These are phyloP conservation scores for Neurospora sp. DNA, from an alignment of 495 filamentous ascomycete genomes.

Conservation along the genomic window DNA sequence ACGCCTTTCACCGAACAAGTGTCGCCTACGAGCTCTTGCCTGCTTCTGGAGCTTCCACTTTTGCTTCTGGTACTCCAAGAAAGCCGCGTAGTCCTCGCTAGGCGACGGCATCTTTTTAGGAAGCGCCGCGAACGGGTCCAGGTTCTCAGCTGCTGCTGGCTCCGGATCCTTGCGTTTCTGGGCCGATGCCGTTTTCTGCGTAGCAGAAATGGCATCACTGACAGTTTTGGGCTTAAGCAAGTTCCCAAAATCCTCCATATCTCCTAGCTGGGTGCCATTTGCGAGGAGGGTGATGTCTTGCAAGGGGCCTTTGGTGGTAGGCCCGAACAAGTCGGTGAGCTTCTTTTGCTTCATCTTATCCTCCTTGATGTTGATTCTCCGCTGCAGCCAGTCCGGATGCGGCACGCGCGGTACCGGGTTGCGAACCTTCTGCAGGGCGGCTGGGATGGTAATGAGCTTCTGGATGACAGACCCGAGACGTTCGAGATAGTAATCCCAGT, in stretches of 20 bases:
- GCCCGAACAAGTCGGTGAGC: slow-evolving; percentile 82
- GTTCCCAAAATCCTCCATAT: slow-evolving; percentile 80
- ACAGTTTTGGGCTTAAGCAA: slow-evolving; percentile 61
- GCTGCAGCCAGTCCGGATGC: slow-evolving; percentile 94
- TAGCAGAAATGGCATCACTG: slow-evolving; percentile 42
- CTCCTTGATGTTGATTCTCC: slow-evolving; percentile 86
- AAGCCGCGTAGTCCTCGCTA: slow-evolving; percentile 77
- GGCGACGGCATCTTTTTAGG: slow-evolving; percentile 80
- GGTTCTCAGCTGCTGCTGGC: slow-evolving; percentile 42
- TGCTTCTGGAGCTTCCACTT: slow-evolving; percentile 99
- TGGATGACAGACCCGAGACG: slow-evolving; percentile 93
- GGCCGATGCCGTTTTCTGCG: slow-evolving; percentile 31
- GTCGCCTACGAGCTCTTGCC: slow-evolving; percentile 73
- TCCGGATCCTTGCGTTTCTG: slow-evolving; percentile 80
- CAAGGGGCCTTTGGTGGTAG: slow-evolving; percentile 53
- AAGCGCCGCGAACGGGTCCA: slow-evolving; percentile 75
- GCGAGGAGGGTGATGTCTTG: slow-evolving; percentile 63
- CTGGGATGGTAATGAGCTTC: slow-evolving; percentile 97
- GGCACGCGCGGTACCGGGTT: slow-evolving; percentile 90
- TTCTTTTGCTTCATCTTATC: slow-evolving; percentile 98
- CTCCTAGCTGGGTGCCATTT: slow-evolving; percentile 40
- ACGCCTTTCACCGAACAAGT: slow-evolving; percentile 81
- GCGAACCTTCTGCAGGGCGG: slow-evolving; percentile 84
- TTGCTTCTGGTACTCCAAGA: slow-evolving; percentile 91
- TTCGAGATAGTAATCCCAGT: slow-evolving; percentile 95